Evolutionary conservation across 148 eudicot genomes (phyloP).

Genomic region (Suaeda aralocaspica): DNA sequence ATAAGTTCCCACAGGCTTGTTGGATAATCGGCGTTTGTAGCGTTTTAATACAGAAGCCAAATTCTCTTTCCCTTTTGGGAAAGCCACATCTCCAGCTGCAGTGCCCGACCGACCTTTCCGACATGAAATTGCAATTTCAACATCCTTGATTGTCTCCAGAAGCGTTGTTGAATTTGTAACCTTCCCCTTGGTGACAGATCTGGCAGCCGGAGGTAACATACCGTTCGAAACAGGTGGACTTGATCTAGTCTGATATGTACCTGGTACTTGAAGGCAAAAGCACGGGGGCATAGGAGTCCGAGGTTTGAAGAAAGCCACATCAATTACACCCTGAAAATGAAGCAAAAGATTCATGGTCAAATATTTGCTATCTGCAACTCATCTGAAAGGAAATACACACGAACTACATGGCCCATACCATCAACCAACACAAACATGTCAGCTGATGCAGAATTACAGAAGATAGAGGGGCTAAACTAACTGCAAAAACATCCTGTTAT

Average conservation of each 20-base stretch:
- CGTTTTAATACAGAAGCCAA: constrained; percentile 95
- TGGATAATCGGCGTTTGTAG: constrained; percentile 79
- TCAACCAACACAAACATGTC: too few relatives aligned
- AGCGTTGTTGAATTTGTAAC: constrained; percentile 63
- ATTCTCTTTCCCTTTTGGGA: constrained; percentile 95
- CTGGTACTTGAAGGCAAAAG: constrained; percentile 83
- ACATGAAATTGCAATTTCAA: constrained; percentile 72
- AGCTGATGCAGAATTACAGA: too few relatives aligned
- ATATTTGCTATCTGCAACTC: not conserved
- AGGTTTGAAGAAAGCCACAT: constrained; percentile 71
- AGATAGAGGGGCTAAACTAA: too few relatives aligned
- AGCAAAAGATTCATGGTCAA: not conserved
- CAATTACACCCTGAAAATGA: constrained; percentile 66
- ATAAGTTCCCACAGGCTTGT: constrained; percentile 42
- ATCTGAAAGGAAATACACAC: not conserved
- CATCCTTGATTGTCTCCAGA: constrained; percentile 76
- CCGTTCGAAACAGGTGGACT: constrained; percentile 54
- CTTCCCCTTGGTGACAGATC: constrained; percentile 55
- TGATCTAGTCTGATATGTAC: constrained; percentile 44
- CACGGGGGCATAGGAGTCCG: constrained; percentile 62
- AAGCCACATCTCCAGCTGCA: constrained; percentile 96
- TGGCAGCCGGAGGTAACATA: constrained; percentile 63
- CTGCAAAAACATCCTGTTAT: too few relatives aligned
- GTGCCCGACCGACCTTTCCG: constrained; percentile 92
- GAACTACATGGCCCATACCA: not conserved